Evolutionary conservation across 768 basidiomycete species (phyloP), one percentile per base, ranked within the genome.

Genomic region (Leccinum arenicola): DNA sequence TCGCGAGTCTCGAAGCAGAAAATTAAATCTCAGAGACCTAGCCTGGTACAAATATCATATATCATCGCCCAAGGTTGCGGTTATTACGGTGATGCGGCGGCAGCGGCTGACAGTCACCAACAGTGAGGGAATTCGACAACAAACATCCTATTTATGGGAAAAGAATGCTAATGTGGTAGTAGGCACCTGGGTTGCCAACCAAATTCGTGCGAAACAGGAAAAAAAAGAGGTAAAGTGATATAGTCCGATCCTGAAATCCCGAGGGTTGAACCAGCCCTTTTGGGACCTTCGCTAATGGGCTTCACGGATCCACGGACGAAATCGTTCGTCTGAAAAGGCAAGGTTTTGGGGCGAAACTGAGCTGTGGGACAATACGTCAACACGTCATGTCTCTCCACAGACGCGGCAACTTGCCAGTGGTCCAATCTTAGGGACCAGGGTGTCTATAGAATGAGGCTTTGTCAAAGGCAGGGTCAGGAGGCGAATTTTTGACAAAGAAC

Each of bases 301-400:
- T 58, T 52, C 23, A 58, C 54, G 61, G 57, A 59, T 66, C 57
- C 56, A 31, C 56, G 50, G 60, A 48, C 35, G 51, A 4, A 50
- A 49, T 63, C 27, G 51, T 43, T 43, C 50, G 52, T 53, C 56
- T 48, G 50, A 48, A 53, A 54, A 43, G 33, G 64, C 21, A 58
- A 54, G 47, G 50, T 56, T 66, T 67, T 23, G 47, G 52, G 51
- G 52, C 48, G 50, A 52, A 52, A 55, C 55, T 31, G 60, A 57
- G 56, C 29, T 56, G 50, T 50, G 43, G 55, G 33, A 52, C 4
- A 54, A 59, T 64, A 67, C 66, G 66, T 67, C 3, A 54, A 59
- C 63, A 67, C 67, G 66, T 67, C 67, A 69, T 66, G 60, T 52
- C 60, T 52, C 64, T 58, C 66, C 58, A 58, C 66, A 63, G 40